Evolutionary conservation across 2,329 filamentous ascomycete genomes (phyloP).

Genomic region (Diaporthe citriasiana): DNA sequence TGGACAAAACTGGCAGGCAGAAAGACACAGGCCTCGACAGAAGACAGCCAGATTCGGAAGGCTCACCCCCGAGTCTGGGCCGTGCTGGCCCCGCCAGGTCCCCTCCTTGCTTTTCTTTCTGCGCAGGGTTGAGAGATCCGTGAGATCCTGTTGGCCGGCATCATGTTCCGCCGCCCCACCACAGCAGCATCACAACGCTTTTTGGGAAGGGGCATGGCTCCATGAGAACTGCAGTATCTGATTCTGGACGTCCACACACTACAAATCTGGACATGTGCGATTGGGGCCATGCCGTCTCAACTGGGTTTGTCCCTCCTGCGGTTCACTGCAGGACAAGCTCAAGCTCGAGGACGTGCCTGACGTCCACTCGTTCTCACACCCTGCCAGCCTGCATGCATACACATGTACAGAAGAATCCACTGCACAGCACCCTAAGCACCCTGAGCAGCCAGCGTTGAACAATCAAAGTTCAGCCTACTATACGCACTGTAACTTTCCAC

Average conservation of each 20-base stretch:
- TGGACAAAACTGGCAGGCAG: background rate
- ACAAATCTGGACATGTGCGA: conserved; percentile 1
- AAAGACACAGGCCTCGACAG: background rate
- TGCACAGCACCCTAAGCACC: background rate
- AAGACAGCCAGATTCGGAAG: conserved; percentile 1
- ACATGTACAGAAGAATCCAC: too few species aligned
- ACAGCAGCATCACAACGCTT: background rate
- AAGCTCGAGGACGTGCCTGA: conserved; percentile 13
- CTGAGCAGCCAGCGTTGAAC: background rate
- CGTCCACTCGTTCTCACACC: too few species aligned
- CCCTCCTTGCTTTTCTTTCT: background rate
- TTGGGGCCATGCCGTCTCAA: too few species aligned
- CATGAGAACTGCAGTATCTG: background rate
- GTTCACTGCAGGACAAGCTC: background rate
- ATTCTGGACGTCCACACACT: background rate
- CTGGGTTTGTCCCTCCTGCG: background rate
- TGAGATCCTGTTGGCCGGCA: conserved; percentile 22
- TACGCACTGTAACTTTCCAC: background rate
- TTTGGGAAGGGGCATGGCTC: background rate
- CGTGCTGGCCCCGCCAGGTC: background rate
- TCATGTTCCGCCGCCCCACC: background rate
- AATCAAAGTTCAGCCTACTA: background rate
- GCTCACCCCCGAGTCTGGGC: background rate
- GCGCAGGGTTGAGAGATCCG: conserved; percentile 4
- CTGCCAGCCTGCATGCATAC: background rate